A percentile compares a stretch with the other conserved stretches of the same genome.
Evolutionary conservation across 495 filamentous ascomycete species (phyloP).

Genomic region (Podospora australis): DNA sequence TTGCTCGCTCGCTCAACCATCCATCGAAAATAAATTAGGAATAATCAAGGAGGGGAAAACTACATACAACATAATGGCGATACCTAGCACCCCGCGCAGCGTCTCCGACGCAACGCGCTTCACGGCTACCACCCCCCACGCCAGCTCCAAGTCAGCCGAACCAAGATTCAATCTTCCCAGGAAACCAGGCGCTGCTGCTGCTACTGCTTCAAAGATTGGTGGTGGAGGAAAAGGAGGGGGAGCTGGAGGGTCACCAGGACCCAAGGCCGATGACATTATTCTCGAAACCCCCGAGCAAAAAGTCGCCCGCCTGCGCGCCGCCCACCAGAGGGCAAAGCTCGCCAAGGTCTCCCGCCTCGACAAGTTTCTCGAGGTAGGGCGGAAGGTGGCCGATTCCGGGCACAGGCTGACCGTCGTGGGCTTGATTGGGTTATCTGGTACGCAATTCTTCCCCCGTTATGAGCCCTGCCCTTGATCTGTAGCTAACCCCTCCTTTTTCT

Average conservation of each 20-base stretch:
- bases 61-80: constrained; percentile 12
- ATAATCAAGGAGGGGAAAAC: background rate
- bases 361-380: constrained; percentile 56
- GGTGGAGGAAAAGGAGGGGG: no score
- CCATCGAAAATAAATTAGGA: no score
- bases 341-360: constrained; percentile 64
- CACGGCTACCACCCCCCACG: constrained; percentile 86
- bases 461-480: background rate
- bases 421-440: constrained; percentile 77
- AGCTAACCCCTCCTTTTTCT: background rate
- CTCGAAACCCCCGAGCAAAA: constrained; percentile 84
- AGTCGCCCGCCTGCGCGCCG: constrained; percentile 76
- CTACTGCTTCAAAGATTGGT: no score
- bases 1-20: no score
- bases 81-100: constrained; percentile 65
- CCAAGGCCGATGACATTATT: constrained; percentile 4
- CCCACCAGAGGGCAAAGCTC: constrained; percentile 62
- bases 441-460: constrained; percentile 8
- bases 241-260: background rate
- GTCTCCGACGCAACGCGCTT: constrained; percentile 92
- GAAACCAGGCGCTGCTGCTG: background rate
- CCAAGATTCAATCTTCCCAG: constrained; percentile 41
- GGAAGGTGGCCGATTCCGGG: constrained; percentile 72
- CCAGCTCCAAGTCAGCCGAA: constrained; percentile 57
- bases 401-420: constrained; percentile 70